These are phyloP conservation scores for Lipomyces spencermartinsiae DNA, from an alignment of 805 yeast species.

Conservation along the genomic window DNA sequence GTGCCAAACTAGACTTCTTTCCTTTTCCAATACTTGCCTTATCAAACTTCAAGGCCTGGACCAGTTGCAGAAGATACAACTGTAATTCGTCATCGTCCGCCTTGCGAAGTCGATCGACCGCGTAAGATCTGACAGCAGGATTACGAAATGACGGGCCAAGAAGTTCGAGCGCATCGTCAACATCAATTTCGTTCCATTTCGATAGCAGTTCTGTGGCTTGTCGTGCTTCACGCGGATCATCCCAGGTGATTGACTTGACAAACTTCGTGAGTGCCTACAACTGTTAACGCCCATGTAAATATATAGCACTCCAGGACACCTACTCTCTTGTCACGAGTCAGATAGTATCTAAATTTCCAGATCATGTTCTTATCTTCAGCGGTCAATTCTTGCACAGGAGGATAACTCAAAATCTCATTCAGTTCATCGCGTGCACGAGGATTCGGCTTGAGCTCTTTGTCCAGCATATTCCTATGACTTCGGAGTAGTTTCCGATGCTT, in stretches of 20 bases:
- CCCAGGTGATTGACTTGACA: constrained; percentile 87
- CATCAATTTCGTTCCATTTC: constrained; percentile 74
- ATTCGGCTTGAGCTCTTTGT: constrained; percentile 86
- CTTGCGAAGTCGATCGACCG: constrained; percentile 78
- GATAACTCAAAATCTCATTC: constrained; percentile 67
- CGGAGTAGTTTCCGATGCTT: constrained; percentile 86
- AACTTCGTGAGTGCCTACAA: constrained; percentile 70
- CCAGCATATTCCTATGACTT: constrained; percentile 77
- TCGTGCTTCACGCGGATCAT: constrained; percentile 76
- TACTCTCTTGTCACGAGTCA: constrained; percentile 64
- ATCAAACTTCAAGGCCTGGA: constrained; percentile 89
- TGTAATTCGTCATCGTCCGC: constrained; percentile 79
- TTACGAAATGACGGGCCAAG: constrained; percentile 80
- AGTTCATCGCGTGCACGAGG: constrained; percentile 80
- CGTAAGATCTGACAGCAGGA: constrained; percentile 78
- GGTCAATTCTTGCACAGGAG: constrained; percentile 81
- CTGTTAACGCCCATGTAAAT: background rate
- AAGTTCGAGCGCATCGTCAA: constrained; percentile 85
- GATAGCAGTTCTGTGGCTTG: constrained; percentile 79
- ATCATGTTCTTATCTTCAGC: constrained; percentile 84
- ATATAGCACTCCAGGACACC: background rate
- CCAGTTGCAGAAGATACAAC: constrained; percentile 83
- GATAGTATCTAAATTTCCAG: constrained; percentile 89
- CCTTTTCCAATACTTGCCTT: constrained; percentile 32
- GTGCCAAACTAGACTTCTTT: constrained; percentile 47